Evolutionary conservation across 2,329 filamentous ascomycete genomes (phyloP).

Genomic region (Diaporthe aspalathi): DNA sequence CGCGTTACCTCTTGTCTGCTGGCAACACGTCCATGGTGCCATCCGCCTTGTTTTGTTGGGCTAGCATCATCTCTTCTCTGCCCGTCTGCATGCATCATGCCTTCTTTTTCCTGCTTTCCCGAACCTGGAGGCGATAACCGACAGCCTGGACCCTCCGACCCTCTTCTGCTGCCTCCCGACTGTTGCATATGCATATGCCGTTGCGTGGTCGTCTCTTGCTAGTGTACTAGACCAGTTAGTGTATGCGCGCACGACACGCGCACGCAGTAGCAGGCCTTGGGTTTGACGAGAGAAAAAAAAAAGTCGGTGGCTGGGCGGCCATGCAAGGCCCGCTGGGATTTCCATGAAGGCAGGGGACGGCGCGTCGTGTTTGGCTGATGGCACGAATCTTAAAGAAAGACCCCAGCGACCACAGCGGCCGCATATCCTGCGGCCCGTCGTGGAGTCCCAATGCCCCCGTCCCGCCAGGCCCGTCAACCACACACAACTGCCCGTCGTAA

Average conservation of each 20-base stretch:
- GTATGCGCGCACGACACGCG: neutral
- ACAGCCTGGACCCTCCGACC: constrained; percentile 22
- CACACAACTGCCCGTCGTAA: constrained; percentile 37
- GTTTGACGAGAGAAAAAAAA: constrained; percentile 17
- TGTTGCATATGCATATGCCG: neutral
- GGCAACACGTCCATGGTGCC: constrained; percentile 28
- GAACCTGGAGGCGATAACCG: constrained; percentile 32
- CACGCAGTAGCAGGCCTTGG: constrained; percentile 21
- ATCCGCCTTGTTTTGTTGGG: constrained; percentile 19
- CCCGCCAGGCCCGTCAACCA: constrained; percentile 31
- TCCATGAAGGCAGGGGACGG: constrained; percentile 21
- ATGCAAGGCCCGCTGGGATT: constrained; percentile 38
- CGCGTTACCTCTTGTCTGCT: constrained; percentile 29
- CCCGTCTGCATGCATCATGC: constrained; percentile 10
- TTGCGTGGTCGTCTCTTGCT: no score
- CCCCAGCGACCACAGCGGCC: constrained; percentile 37
- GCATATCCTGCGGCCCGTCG: constrained; percentile 39
- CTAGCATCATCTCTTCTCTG: neutral
- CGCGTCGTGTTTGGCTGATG: constrained; percentile 38
- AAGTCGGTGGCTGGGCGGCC: constrained; percentile 40
- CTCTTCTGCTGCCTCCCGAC: constrained; percentile 23
- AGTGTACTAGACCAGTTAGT: no score
- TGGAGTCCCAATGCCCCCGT: constrained; percentile 40
- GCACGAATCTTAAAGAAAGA: constrained; percentile 22
- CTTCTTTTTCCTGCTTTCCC: neutral